phyloP scores from a whole-genome alignment of 495 filamentous ascomycete genomes.

The Penicillium pulvis region DNA sequence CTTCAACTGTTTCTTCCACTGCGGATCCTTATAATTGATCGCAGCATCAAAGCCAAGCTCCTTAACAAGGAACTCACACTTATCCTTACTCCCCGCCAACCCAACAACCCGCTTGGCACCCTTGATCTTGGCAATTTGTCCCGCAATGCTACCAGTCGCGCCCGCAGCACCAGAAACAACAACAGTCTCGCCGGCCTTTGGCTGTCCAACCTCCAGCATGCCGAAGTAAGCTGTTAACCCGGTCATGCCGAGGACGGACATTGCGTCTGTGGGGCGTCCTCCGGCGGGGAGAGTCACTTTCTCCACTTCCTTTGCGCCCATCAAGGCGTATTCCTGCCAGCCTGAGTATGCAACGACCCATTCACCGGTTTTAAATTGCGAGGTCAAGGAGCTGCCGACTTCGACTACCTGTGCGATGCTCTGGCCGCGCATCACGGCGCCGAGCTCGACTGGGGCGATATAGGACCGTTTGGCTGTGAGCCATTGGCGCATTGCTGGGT shows the following conservation, averaged over 20 bases:
- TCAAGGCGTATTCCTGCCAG: constrained; percentile 65
- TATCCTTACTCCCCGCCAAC: constrained; percentile 51
- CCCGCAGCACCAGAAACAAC: constrained; percentile 72
- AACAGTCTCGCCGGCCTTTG: constrained; percentile 61
- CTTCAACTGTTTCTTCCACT: constrained; percentile 54
- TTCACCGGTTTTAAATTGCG: constrained; percentile 53
- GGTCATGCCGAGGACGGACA: constrained; percentile 60
- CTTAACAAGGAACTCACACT: constrained; percentile 49
- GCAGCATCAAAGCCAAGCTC: constrained; percentile 55
- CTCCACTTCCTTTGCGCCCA: constrained; percentile 47
- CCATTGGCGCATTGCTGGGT: constrained; percentile 83
- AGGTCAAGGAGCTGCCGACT: constrained; percentile 38
- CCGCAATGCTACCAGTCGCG: constrained; percentile 67
- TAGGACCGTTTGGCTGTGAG: constrained; percentile 68
- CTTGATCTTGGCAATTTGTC: constrained; percentile 68
- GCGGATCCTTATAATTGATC: constrained; percentile 57
- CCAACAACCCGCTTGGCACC: constrained; percentile 57
- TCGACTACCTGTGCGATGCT: constrained; percentile 56
- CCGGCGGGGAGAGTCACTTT: constrained; percentile 47
- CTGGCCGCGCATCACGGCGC: constrained; percentile 67
- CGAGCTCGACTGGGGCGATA: constrained; percentile 64
- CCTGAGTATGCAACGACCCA: constrained; percentile 53
- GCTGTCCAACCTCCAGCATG: constrained; percentile 58
- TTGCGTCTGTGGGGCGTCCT: constrained; percentile 56
- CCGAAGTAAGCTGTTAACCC: constrained; percentile 72